Percentiles rank a stretch among this genome's conserved stretches.
Conservation (phyloP, 2,329 filamentous ascomycete genomes). For the Fusarium clavum region DNA sequence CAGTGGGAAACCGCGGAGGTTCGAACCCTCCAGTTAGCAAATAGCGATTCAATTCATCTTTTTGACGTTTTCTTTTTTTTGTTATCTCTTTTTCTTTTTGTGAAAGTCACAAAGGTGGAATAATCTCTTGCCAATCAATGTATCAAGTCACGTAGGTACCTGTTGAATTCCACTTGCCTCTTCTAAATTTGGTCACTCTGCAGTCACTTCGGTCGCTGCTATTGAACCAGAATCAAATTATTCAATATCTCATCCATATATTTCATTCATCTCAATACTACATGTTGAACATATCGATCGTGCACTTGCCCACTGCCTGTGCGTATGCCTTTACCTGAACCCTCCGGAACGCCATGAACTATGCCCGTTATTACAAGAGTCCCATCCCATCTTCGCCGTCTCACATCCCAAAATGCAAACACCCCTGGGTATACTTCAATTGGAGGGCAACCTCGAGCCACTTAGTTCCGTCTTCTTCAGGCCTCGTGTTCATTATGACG, state of each 20-base stretch:
- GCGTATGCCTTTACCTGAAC: slow-evolving; percentile 23
- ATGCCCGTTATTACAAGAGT: slow-evolving; percentile 39
- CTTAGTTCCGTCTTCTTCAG: slow-evolving; percentile 8
- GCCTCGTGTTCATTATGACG: slow-evolving; percentile 4
- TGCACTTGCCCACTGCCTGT: slow-evolving; percentile 49
- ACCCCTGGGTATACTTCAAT: slow-evolving; percentile 44
- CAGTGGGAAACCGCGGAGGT: slow-evolving; percentile 44
- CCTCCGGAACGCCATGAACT: slow-evolving; percentile 44
- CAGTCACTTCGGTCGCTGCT: neutral
- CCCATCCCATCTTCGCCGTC: slow-evolving; percentile 32
- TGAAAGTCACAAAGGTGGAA: neutral
- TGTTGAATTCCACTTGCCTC: neutral
- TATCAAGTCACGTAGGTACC: neutral
- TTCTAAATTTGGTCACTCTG: neutral
- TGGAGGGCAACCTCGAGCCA: slow-evolving; percentile 18
- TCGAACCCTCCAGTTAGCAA: slow-evolving; percentile 44
- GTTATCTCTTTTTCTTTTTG: neutral
- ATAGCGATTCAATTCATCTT: slow-evolving; percentile 2
- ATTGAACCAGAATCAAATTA: neutral
- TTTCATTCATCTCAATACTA: slow-evolving; percentile 30
- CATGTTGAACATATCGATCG: slow-evolving; percentile 21
- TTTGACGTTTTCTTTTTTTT: neutral
- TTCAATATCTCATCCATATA: slow-evolving; percentile 16
- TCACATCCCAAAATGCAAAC: slow-evolving; percentile 42
- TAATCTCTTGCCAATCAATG: neutral